Evolutionary conservation across 768 basidiomycete genomes (phyloP).

Genomic region (Mycena rebaudengoi): DNA sequence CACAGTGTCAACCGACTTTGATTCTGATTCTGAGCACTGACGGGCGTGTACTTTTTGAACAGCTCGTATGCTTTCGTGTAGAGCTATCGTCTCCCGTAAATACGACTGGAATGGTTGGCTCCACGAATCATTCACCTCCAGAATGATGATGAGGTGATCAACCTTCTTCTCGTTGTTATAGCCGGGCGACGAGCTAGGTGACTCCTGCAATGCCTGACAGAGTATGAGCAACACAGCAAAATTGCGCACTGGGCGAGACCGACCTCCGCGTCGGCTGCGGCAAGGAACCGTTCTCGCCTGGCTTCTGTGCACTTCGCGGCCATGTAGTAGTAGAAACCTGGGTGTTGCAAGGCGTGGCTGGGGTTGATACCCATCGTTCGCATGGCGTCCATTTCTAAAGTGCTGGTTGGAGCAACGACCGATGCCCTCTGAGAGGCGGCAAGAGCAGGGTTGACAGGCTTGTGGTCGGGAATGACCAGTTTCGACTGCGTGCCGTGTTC

Average conservation of each 20-base stretch:
- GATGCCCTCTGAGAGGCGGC: conserved; percentile 29
- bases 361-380: conserved; percentile 80
- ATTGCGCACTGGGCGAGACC: conserved; percentile 16
- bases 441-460: conserved; percentile 23
- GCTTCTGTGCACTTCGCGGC: conserved; percentile 88
- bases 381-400: conserved; percentile 64
- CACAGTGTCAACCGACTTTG: conserved; percentile 87
- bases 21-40: conserved; percentile 50
- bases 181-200: conserved; percentile 63
- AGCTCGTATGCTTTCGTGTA: conserved; percentile 95
- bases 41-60: conserved; percentile 79
- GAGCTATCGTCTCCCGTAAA: conserved; percentile 55
- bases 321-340: conserved; percentile 92
- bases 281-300: conserved; percentile 72
- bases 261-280: conserved; percentile 67
- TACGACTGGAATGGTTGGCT: neutral
- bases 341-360: conserved; percentile 84
- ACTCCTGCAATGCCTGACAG: conserved; percentile 42
- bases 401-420: conserved; percentile 25
- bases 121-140: conserved; percentile 70
- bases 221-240: neutral
- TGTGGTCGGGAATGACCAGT: conserved; percentile 65
- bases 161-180: conserved; percentile 92
- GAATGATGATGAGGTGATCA: conserved; percentile 81
- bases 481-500: conserved; percentile 79